phyloP scores from a whole-genome alignment of 805 yeast genomes.

The Lipomyces oligophaga region DNA sequence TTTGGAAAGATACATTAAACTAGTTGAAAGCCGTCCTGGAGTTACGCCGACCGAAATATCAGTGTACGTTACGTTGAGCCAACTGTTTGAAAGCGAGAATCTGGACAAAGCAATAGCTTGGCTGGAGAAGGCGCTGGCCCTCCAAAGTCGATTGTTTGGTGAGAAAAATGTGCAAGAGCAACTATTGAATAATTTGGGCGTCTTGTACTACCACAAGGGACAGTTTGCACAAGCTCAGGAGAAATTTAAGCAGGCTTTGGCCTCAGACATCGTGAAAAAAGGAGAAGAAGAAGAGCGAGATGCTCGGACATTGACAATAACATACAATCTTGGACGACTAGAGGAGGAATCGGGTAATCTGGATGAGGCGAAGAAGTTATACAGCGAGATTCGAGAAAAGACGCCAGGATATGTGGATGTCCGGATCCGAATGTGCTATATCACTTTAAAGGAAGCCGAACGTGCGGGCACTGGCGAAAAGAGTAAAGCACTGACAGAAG shows the following conservation, averaged over 20 bases:
- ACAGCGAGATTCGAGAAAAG: constrained; percentile 52
- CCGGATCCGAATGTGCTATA: constrained; percentile 62
- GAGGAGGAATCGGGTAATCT: constrained; percentile 48
- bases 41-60: constrained; percentile 54
- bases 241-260: constrained; percentile 51
- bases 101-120: constrained; percentile 60
- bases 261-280: constrained; percentile 30
- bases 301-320: constrained; percentile 42
- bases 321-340: constrained; percentile 75
- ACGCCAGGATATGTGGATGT: constrained; percentile 75
- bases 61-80: constrained; percentile 69
- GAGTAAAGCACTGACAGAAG: constrained; percentile 21
- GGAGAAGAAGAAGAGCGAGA: constrained; percentile 35
- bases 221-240: constrained; percentile 55
- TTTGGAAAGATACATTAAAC: constrained; percentile 66
- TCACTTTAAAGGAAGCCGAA: constrained; percentile 47
- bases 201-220: constrained; percentile 65
- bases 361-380: constrained; percentile 43
- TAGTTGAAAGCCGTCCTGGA: constrained; percentile 51
- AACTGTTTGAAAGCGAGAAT: constrained; percentile 64
- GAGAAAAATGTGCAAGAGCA: constrained; percentile 28
- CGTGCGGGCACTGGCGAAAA: constrained; percentile 36
- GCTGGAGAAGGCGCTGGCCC: constrained; percentile 58
- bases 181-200: constrained; percentile 80
- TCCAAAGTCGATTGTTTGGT: constrained; percentile 39